These are phyloP conservation scores for Mycena vulgaris DNA, from an alignment of 768 basidiomycete species.

Conservation along the genomic window DNA sequence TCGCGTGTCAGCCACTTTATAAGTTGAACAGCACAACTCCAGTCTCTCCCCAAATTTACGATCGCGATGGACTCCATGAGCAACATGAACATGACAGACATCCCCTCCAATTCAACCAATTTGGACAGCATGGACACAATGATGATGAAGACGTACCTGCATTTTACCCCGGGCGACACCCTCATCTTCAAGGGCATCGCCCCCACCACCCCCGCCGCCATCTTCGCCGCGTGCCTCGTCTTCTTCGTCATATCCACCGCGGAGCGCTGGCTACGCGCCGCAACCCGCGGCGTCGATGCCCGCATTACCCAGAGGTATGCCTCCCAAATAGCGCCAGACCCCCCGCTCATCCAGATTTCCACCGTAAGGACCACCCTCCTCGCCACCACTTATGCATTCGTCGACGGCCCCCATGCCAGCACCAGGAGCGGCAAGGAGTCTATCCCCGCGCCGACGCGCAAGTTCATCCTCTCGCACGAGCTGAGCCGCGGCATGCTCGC, in stretches of 20 bases:
- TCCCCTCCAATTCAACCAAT: conserved; percentile 15
- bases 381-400: conserved; percentile 9
- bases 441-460: not conserved
- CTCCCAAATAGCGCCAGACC: not conserved
- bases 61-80: conserved; percentile 26
- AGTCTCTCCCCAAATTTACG: too few relatives aligned
- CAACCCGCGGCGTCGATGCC: conserved; percentile 12
- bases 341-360: too few relatives aligned
- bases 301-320: conserved; percentile 12
- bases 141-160: conserved; percentile 79
- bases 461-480: conserved; percentile 42
- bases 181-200: conserved; percentile 79
- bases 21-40: too few relatives aligned
- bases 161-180: conserved; percentile 75
- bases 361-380: too few relatives aligned
- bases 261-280: conserved; percentile 72
- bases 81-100: too few relatives aligned
- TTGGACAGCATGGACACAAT: conserved; percentile 41
- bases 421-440: not conserved
- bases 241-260: conserved; percentile 77
- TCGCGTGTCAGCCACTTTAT: too few relatives aligned
- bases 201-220: conserved; percentile 78
- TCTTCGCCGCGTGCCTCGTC: conserved; percentile 82
- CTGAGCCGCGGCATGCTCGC: conserved; percentile 35
- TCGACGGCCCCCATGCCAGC: not conserved